Base-by-base conservation (phyloP, 805 yeast species). In the Starmerella asiatica region DNA sequence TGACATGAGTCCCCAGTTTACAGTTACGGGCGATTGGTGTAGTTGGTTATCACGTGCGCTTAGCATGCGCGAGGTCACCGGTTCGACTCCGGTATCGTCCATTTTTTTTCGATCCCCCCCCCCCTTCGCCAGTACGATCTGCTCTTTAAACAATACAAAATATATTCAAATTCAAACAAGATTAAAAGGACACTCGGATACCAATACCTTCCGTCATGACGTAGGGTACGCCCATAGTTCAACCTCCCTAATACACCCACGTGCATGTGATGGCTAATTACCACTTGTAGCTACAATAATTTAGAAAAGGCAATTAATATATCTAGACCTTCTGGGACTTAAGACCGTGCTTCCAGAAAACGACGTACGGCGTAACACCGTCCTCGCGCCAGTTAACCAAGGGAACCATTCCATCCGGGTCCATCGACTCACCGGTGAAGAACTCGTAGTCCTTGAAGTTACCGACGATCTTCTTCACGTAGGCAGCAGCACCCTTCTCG, bases 361-460 rank as follows among this genome's bases (percentile, higher is more conserved):
- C 84, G 61, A 88, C 91, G 71, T 64, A 91, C 63, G 98, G 98
- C 56, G 98, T 91, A 58, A 77, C 72, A 73, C 98, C 98, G 65
- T 91, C 97, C 74, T 91, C 98, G 72, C 98, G 93, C 85, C 88
- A 91, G 93, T 91, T 91, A 69, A 91, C 81, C 67, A 91, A 76
- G 56, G 85, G 84, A 62, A 91, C 70, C 98, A 91, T 91, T 56
- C 79, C 98, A 69, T 91, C 98, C 67, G 98, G 98, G 77, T 91
- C 96, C 98, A 91, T 91, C 63, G 94, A 81, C 74, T 88, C 97
- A 75, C 98, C 97, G 56, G 95, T 88, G 86, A 69, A 91, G 76
- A 91, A 91, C 64, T 91, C 98, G 93, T 93, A 91, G 77, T 91
- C 98, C 64, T 79, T 80, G 91, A 91, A 91, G 68, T 86, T 79